Conservation (phyloP, 1,284 basidiomycete genomes). For the Marasmius tenuissimus region DNA sequence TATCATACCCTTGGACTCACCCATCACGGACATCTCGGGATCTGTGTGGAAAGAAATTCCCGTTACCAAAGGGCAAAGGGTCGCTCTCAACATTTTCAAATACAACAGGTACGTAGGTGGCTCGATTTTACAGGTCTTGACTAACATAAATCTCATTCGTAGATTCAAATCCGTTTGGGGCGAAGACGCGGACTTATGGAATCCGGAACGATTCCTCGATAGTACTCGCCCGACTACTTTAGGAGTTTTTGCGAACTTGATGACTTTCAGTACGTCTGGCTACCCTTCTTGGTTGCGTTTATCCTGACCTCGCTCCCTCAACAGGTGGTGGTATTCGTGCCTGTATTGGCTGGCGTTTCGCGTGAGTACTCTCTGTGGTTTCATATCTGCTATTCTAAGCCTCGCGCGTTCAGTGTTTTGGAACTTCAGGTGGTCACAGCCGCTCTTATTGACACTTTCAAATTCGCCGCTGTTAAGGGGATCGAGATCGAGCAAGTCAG, state of each 20-base stretch:
- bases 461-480: background rate
- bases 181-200: background rate
- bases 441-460: background rate
- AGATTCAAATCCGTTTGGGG: background rate
- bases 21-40: background rate
- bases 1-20: background rate
- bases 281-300: background rate
- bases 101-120: background rate
- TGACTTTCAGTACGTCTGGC: background rate
- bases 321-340: background rate
- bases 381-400: constrained; percentile 12
- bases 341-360: background rate
- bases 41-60: background rate
- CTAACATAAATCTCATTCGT: background rate
- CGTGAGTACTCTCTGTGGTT: background rate
- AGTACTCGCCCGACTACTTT: background rate
- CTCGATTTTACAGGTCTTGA: background rate
- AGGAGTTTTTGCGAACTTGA: background rate
- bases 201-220: background rate
- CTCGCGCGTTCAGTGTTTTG: background rate
- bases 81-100: background rate
- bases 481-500: background rate
- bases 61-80: background rate
- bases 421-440: background rate
- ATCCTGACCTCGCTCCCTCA: background rate